A percentile compares a stretch with the other conserved stretches of the same genome.
phyloP scores from a whole-genome alignment of 345 rosid genomes.

The Syzygium jambos region DNA sequence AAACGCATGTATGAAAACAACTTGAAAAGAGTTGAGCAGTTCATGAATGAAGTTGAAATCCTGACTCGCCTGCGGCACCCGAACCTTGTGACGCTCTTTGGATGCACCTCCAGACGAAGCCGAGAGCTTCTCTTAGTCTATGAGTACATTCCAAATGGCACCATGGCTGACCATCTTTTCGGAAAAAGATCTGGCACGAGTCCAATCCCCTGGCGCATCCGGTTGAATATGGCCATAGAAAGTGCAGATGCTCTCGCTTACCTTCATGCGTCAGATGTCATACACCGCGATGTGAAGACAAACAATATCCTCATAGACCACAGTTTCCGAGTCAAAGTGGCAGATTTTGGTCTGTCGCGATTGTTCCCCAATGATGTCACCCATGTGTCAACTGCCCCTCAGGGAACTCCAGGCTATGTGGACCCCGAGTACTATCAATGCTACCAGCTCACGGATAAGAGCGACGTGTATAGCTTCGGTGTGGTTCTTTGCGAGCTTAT shows the following conservation, averaged over 20 bases:
- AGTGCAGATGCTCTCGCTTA: conserved; percentile 62
- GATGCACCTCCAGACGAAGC: conserved; percentile 74
- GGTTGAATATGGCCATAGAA: conserved; percentile 70
- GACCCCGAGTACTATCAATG: conserved; percentile 85
- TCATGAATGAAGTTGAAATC: conserved; percentile 72
- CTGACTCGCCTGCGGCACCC: conserved; percentile 53
- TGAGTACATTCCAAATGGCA: conserved; percentile 85
- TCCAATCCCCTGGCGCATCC: conserved; percentile 60
- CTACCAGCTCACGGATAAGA: conserved; percentile 70
- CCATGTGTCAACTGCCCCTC: conserved; percentile 89
- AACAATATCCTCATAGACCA: conserved; percentile 76
- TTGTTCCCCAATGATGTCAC: conserved; percentile 64
- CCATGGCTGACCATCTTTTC: conserved; percentile 79
- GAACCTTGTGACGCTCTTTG: conserved; percentile 62
- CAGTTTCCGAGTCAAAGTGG: conserved; percentile 61
- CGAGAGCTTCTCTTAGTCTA: conserved; percentile 79
- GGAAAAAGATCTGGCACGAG: conserved; percentile 34
- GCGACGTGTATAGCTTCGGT: conserved; percentile 92
- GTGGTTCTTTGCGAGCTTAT: conserved; percentile 72
- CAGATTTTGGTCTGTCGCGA: conserved; percentile 90
- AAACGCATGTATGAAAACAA: conserved; percentile 66
- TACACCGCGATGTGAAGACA: conserved; percentile 86
- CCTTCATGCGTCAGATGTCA: conserved; percentile 58
- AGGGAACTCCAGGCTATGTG: conserved; percentile 92
- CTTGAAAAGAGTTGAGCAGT: conserved; percentile 64